Evolutionary conservation across 768 basidiomycete genomes (phyloP), one percentile per base, ranked within the genome.

Genomic region (Phylloporus sp.): DNA sequence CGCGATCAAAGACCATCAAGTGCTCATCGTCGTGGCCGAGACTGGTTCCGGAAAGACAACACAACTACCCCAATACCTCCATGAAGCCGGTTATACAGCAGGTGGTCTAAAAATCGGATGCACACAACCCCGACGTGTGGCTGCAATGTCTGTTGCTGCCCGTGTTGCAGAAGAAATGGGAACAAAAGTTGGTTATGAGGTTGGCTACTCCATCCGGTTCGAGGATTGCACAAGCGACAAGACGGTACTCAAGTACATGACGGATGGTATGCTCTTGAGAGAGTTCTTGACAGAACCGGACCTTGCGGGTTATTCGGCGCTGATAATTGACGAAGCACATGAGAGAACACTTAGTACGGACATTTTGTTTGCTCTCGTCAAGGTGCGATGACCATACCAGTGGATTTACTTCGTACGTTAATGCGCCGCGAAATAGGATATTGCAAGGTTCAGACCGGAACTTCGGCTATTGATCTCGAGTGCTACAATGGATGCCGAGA

Each of bases 151-250:
- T 39, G 97, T 99, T 47, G 97, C 97, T 5, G 94, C 95, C 15
- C 95, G 97, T 73, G 97, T 99, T 15, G 95, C 97, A 0, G 97
- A 98, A 55, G 97, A 99, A 72, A 94, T 98, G 87, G 97, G 95
- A 8, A 89, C 86, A 4, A 89, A 97, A 69, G 86, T 99, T 35
- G 97, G 97, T 10, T 91, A 95, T 60, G 95, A 98, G 72, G 97
- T 99, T 45, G 97, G 97, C n/a, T 99, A 99, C 70, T 95, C 95
- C 29, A 99, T 99, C 60, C 91, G 97, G 28, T 99, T 99, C 73
- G 97, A 99, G 72, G 97, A 99, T 70, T 97, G 94, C 69, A 99
- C 97, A 18, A 97, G 92, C 74, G 94, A 98, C 77, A 97, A 97
- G 76, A 99, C 97, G 5, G 88, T 95, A 39, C 77, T 99, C 64